Evolutionary conservation across 257 asterid genomes (phyloP), one percentile per base, ranked within the genome.

Genomic region (Solanum rostratum): DNA sequence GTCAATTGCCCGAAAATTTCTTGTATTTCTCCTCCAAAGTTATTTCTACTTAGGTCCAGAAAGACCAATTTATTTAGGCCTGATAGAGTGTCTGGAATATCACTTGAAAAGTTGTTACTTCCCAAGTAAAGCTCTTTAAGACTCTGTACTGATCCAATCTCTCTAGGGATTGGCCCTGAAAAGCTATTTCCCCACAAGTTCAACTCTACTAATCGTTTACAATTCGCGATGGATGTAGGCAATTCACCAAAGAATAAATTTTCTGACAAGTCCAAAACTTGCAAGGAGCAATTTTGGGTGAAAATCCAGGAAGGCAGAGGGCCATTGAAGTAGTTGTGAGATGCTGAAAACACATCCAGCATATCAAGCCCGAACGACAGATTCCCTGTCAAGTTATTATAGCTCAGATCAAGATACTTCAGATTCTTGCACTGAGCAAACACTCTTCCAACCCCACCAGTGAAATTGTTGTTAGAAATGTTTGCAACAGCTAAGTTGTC

Each of bases 21-120:
- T 78, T 97, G 99, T 76, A 95, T 86, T 15, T 92, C 94, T 49
- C 98, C 99, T 80, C 93, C 92, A 65, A 97, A 97, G 19, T 50
- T 80, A 74, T 95, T 97, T 19, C 79, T 68, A 88, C 99, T 95
- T 46, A 94, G 74, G 90, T 97, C 99, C 14, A 97, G 88, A 86
- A 92, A 92, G 49, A 81, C 84, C 86, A 97, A 85, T 41, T 87
- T 93, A 10, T 59, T 82, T 20, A 94, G 89, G 18, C 87, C 87
- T 24, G 89, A 80, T 65, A 97, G 84, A 19, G 90, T 87, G 14
- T 90, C 89, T 0, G 99, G 99, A 84, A 97, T 94, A 10, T 92
- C 92, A 29, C 97, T 89, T 13, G 95, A 94, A 73, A 97, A 95
- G 9, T 43, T 90, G 85, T 95, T 97, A 19, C 62, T 87, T 7